These are phyloP conservation scores for Sphaerulina vaccinii DNA, from an alignment of 2,329 filamentous ascomycete genomes.

Conservation along the genomic window DNA sequence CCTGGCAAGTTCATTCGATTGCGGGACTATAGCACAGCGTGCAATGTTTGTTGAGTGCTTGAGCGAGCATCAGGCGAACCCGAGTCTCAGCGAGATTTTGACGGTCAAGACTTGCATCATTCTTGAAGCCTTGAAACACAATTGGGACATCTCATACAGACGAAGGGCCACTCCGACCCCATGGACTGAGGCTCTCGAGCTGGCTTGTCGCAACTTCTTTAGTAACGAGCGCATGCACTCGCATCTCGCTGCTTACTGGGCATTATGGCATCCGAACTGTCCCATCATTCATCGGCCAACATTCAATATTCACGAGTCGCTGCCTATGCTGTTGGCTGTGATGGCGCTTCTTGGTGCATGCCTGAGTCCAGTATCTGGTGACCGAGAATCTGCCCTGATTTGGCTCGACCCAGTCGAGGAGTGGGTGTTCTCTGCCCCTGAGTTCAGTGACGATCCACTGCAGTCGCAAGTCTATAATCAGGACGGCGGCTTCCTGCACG, in stretches of 20 bases:
- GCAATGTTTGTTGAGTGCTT: conserved; percentile 8
- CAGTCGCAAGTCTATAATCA: neutral
- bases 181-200: neutral
- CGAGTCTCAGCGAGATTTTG: neutral
- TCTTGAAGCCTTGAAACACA: too few relatives aligned
- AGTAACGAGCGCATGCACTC: neutral
- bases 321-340: neutral
- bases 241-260: conserved; percentile 4
- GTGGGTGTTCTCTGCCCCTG: conserved; percentile 6
- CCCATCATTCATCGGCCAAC: conserved; percentile 4
- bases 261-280: conserved; percentile 9
- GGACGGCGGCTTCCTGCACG: neutral
- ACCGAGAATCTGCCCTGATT: conserved; percentile 4
- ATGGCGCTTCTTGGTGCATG: conserved; percentile 10
- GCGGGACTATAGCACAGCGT: neutral
- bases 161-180: neutral
- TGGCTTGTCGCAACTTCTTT: neutral
- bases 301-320: neutral
- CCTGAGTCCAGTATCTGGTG: conserved; percentile 1
- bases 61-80: neutral
- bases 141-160: neutral
- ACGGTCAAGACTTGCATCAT: neutral
- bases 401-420: conserved; percentile 10
- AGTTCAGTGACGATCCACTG: conserved; percentile 5
- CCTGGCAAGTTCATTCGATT: conserved; percentile 4